Conservation (phyloP, 345 rosid species). For the Salix arbutifolia region DNA sequence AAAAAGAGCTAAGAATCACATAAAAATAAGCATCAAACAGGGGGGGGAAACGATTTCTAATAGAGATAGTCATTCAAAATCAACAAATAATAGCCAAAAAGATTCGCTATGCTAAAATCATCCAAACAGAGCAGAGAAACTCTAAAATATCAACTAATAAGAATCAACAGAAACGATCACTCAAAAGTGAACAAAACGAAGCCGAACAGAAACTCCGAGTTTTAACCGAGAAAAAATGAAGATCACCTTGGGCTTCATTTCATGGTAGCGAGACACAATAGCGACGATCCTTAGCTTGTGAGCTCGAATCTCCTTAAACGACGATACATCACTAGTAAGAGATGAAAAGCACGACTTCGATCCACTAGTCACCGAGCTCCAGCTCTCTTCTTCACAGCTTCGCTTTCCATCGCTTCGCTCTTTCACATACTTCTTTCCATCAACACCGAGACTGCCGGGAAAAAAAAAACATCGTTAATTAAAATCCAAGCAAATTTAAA, state of each 20-base stretch:
- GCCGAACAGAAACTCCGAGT: background rate
- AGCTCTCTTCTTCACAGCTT: conserved; percentile 30
- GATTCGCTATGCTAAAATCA: background rate
- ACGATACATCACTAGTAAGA: conserved; percentile 32
- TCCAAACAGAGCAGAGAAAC: background rate
- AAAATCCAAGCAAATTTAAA: background rate
- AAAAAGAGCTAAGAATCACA: background rate
- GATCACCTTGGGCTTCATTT: conserved; percentile 53
- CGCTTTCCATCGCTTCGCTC: conserved; percentile 9
- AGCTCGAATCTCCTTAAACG: conserved; percentile 29
- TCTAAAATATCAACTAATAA: background rate
- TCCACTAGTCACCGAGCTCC: conserved; percentile 33
- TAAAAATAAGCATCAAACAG: background rate
- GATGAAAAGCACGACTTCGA: conserved; percentile 38
- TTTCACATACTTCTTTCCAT: background rate
- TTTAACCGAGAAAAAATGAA: background rate
- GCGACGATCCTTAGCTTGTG: conserved; percentile 34
- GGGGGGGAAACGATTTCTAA: background rate
- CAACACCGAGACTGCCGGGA: conserved; percentile 19
- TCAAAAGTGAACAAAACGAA: background rate
- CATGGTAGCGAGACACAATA: conserved; percentile 29
- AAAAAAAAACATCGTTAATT: background rate
- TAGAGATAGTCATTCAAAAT: background rate
- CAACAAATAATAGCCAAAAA: background rate
- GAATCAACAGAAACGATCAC: background rate